Evolutionary conservation across 345 rosid genomes (phyloP).

Genomic region (Citrus mangshanensis): DNA sequence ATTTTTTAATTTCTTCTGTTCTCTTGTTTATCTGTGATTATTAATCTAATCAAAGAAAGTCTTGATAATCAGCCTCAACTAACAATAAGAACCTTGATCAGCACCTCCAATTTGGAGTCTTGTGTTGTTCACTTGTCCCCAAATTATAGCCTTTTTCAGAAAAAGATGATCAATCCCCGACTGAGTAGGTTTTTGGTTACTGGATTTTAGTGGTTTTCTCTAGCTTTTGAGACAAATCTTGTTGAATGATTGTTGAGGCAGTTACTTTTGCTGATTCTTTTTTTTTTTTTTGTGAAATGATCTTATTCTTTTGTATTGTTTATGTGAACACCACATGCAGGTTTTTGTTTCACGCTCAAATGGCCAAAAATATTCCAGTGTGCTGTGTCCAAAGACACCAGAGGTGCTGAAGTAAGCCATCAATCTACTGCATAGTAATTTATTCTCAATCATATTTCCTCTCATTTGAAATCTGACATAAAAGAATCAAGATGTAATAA

Average conservation of each 20-base stretch:
- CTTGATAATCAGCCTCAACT: not conserved
- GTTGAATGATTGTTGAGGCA: not conserved
- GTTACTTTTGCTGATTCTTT: not conserved
- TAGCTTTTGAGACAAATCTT: not conserved
- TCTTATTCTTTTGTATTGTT: not conserved
- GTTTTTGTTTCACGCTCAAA: constrained; percentile 75
- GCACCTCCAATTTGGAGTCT: not conserved
- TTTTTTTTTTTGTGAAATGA: constrained; percentile 1
- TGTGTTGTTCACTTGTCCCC: not conserved
- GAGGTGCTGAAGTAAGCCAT: constrained; percentile 53
- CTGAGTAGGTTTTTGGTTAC: not conserved
- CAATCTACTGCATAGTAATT: not conserved
- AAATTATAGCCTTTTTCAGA: not conserved
- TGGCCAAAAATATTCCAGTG: constrained; percentile 71
- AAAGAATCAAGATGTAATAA: not conserved
- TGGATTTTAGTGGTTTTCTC: not conserved
- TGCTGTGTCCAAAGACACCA: constrained; percentile 57
- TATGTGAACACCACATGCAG: constrained; percentile 37
- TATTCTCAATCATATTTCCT: not conserved
- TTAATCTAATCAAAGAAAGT: not conserved
- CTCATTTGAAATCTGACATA: not conserved
- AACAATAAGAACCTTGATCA: not conserved
- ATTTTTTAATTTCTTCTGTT: not conserved
- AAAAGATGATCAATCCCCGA: not conserved
- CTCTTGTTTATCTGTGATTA: not conserved